Base-by-base conservation (phyloP, 164 flowering plant species). In the grape (Vitis vinifera) region DNA sequence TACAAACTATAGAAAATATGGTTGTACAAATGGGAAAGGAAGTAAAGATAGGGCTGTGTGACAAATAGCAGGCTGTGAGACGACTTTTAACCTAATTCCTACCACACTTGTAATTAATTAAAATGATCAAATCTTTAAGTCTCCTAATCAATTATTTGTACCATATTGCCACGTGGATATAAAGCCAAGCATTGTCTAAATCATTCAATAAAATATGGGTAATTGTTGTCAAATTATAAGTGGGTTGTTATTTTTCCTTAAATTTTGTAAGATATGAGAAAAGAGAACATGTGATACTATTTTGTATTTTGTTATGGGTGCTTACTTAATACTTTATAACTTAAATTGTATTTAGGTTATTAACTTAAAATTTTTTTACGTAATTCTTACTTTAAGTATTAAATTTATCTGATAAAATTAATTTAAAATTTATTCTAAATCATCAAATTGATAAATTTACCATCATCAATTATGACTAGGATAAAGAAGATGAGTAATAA, bases 61-160 rank as follows among this genome's bases (percentile, higher is more conserved):
- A 23, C 37, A 48, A 71, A 62, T 57, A 53, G 53, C 17, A 29
- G 56, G 57, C 10, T 27, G 49, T 51, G 49, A 29, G 51, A 48
- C 59, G 65, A 53, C 72, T 72, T 67, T 71, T 63, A 31, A 76
- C 76, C 79, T 72, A 69, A 72, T 44, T 52, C 57, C 63, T 15
- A 61, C 37, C 63, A 75, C 72, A 72, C 70, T 68, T 68, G 66
- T 65, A 72, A 48, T 64, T 65, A 65, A 47, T 60, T 60, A 51
- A 63, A 47, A 3, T 14, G 27, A 23, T 59, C 64, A 62, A 19
- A 29, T 23, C 30, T 19, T 58, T 5, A 59, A 51, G 57, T 47
- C 49, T 44, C 31, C 17, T 51, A 29, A 52, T 16, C 30, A 44
- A 29, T 14, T 30, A n/a, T 51, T 56, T 37, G 44, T 3, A 37